These are phyloP conservation scores for Fusarium anguioides DNA, from an alignment of 2,329 filamentous ascomycete species.

Conservation along the genomic window DNA sequence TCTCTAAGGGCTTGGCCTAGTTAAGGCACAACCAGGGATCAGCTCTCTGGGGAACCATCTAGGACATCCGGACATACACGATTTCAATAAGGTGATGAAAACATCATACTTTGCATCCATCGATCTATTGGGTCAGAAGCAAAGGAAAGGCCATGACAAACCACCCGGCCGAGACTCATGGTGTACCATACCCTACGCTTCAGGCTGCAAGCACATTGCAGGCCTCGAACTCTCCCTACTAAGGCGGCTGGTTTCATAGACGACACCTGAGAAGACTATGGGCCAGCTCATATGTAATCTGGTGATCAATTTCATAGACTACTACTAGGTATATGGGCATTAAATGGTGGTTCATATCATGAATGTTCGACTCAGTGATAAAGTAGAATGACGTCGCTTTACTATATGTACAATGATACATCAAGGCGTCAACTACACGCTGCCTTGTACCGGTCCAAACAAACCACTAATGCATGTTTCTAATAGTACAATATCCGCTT, in stretches of 20 bases:
- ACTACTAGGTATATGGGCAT: not conserved
- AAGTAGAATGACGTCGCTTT: slow-evolving; percentile 38
- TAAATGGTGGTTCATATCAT: not conserved
- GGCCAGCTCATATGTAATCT: not conserved
- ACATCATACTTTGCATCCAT: not conserved
- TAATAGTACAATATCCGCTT: slow-evolving; percentile 46
- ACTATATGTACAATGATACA: slow-evolving; percentile 45
- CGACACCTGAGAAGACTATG: not conserved
- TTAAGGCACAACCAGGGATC: slow-evolving; percentile 16
- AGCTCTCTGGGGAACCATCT: slow-evolving; percentile 10
- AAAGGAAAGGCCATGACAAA: slow-evolving; percentile 14
- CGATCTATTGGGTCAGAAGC: slow-evolving; percentile 31
- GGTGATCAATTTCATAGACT: not conserved
- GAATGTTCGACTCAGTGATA: not conserved
- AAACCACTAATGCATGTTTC: slow-evolving; percentile 43
- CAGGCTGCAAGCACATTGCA: slow-evolving; percentile 33
- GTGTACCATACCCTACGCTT: slow-evolving; percentile 6
- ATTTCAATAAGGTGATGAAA: slow-evolving; percentile 14
- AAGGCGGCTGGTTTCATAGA: not conserved
- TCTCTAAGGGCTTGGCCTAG: slow-evolving; percentile 31
- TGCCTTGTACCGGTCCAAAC: slow-evolving; percentile 26
- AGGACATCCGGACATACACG: slow-evolving; percentile 6
- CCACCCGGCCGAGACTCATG: slow-evolving; percentile 14
- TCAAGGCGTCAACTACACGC: slow-evolving; percentile 34
- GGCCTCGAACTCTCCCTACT: slow-evolving; percentile 29